Evolutionary conservation across 129 eudicot genomes (phyloP), one percentile per base, ranked within the genome.

Genomic region (Artemisia tridentata): DNA sequence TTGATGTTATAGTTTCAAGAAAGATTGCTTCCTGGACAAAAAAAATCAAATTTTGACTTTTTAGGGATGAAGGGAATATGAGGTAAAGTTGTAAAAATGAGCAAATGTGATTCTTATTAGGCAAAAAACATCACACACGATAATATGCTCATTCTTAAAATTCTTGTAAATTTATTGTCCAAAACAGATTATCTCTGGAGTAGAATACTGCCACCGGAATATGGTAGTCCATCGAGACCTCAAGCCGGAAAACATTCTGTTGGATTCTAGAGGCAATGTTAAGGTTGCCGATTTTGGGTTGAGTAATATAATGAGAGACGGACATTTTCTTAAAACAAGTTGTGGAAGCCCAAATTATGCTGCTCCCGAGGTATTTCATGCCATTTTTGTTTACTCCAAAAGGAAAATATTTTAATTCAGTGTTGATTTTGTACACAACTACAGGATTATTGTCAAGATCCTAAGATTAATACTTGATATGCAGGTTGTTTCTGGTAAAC

Each of bases 321-420:
- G 97, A 19, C 97, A 90, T 77, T 87, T 90, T 79, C 85, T 90
- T 58, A 90, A 80, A 74, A 90, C 97, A 48, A 90, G 97, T 79
- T 90, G 97, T 25, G 95, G 97, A 72, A 90, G 95, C 81, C 97
- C 97, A 20, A 90, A 90, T 74, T 90, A 90, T 73, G 97, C 95
- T 69, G 97, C 97, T 45, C 97, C 97, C 6, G 97, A 90, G 97
- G 97, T 90, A 71, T 12, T 43, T 29, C 8, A 58, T 63, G 34
- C 69, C 14, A 47, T 56, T 43, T 72, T 23, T 38, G 23, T 49
- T 65, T 41, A 6, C 23, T 68, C 14, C 11, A 15, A 29, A 4
- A 29, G 34, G 34, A 29, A 29, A 29, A 29, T 29, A 29, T 29
- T 29, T 29, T 29, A 6, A 29, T 29, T 29, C 6, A 29, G 34